phyloP scores from a whole-genome alignment of 2,329 filamentous ascomycete species.

The Pezicula neosporulosa region DNA sequence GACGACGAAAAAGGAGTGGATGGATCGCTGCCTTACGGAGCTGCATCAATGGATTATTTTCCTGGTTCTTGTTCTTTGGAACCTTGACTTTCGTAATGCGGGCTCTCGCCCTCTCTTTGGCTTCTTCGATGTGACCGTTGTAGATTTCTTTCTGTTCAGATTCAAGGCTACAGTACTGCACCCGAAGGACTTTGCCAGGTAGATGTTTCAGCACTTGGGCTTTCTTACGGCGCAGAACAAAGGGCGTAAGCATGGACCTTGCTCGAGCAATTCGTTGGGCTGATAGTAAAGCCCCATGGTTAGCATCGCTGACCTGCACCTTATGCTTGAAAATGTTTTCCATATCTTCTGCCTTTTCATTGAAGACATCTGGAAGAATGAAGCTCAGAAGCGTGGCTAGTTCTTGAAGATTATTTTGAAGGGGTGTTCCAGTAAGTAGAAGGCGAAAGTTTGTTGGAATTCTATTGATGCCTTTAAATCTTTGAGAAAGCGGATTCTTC shows the following conservation, averaged over 20 bases:
- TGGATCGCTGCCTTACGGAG: conserved; percentile 91
- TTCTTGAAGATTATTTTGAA: conserved; percentile 93
- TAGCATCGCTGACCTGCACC: conserved; percentile 75
- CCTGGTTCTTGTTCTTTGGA: conserved; percentile 49
- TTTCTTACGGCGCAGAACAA: conserved; percentile 92
- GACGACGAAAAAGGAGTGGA: conserved; percentile 78
- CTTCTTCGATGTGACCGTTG: conserved; percentile 61
- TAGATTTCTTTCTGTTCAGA: conserved; percentile 72
- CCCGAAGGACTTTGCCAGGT: conserved; percentile 72
- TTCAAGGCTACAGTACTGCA: conserved; percentile 80
- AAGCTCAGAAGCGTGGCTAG: conserved; percentile 90
- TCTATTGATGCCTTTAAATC: conserved; percentile 74
- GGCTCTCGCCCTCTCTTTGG: conserved; percentile 54
- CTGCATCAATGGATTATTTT: conserved; percentile 80
- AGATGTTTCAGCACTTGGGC: conserved; percentile 84
- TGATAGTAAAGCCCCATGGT: conserved; percentile 80
- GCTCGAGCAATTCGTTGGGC: conserved; percentile 83
- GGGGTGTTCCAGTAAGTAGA: conserved; percentile 83
- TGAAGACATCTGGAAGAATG: conserved; percentile 83
- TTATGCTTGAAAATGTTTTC: conserved; percentile 88
- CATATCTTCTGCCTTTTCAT: conserved; percentile 73
- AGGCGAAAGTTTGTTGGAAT: conserved; percentile 82
- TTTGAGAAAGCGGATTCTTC: conserved; percentile 80
- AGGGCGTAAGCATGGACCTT: conserved; percentile 88
- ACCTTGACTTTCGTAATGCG: conserved; percentile 47